phyloP scores from a whole-genome alignment of 495 filamentous ascomycete genomes.

The Opeltia flavorubescens region DNA sequence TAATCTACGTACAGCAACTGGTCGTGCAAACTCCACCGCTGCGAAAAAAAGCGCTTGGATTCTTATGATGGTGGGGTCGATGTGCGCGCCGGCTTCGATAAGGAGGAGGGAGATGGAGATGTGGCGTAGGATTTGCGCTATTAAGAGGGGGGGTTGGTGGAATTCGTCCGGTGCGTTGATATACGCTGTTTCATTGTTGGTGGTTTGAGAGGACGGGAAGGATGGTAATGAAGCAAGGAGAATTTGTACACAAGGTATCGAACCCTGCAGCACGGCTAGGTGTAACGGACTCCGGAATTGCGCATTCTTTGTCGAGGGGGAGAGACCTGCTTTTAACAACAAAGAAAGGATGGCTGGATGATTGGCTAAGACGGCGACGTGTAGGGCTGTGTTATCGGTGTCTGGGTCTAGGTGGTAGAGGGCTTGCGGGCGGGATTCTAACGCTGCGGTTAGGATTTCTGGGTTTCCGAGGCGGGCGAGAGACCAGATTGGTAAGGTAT shows the following conservation, averaged over 20 bases:
- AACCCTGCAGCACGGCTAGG: neutral
- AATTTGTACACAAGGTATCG: neutral
- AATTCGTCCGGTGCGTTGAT: constrained; percentile 1
- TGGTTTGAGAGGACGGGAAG: too few species aligned
- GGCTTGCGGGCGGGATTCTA: neutral
- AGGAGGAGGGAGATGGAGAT: neutral
- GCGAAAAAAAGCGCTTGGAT: neutral
- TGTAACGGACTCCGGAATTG: neutral
- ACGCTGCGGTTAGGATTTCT: neutral
- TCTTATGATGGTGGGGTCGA: neutral
- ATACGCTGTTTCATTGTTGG: neutral
- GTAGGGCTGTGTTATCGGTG: constrained; percentile 4
- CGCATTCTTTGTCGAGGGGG: neutral
- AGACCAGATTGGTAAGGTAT: constrained; percentile 1
- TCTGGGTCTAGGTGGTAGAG: constrained; percentile 1
- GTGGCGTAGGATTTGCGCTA: neutral
- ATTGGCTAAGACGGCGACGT: neutral
- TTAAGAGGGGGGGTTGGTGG: neutral
- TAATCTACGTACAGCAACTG: neutral
- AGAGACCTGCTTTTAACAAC: neutral
- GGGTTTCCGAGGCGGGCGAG: neutral
- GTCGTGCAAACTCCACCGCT: neutral
- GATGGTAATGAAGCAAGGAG: neutral
- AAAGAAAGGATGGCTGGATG: neutral
- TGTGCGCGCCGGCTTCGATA: constrained; percentile 1